These are phyloP conservation scores for Helicostylum pulchrum DNA, from an alignment of 192 early-diverging fungal genomes.

Conservation along the genomic window DNA sequence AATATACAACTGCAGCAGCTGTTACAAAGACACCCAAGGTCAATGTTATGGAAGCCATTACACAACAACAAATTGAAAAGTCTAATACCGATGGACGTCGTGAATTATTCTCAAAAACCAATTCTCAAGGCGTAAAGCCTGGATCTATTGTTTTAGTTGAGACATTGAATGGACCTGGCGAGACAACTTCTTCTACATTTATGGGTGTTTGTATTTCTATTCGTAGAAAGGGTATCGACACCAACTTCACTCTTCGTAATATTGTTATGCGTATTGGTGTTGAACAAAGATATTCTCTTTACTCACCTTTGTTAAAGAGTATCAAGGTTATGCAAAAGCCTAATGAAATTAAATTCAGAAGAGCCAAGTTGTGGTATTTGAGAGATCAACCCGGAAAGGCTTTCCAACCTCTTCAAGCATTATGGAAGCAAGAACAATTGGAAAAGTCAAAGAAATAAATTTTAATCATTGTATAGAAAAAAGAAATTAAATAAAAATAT, in stretches of 20 bases:
- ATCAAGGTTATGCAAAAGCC: slow-evolving; percentile 59
- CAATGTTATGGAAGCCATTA: slow-evolving; percentile 66
- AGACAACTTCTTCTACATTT: slow-evolving; percentile 55
- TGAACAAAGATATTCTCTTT: slow-evolving; percentile 69
- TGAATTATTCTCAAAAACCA: slow-evolving; percentile 59
- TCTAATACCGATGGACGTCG: slow-evolving; percentile 55
- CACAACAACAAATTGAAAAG: slow-evolving; percentile 58
- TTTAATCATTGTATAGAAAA: neutral
- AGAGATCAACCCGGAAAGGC: slow-evolving; percentile 73
- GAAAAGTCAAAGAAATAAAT: slow-evolving; percentile 22
- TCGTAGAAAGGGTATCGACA: slow-evolving; percentile 67
- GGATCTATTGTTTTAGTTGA: slow-evolving; percentile 71
- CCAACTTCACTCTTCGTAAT: slow-evolving; percentile 76
- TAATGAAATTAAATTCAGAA: slow-evolving; percentile 53
- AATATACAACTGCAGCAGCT: slow-evolving; percentile 17
- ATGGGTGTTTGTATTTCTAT: slow-evolving; percentile 73
- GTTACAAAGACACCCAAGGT: slow-evolving; percentile 22
- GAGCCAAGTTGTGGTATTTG: slow-evolving; percentile 77
- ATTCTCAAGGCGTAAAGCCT: slow-evolving; percentile 51
- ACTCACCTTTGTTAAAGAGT: slow-evolving; percentile 73
- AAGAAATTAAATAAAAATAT: neutral
- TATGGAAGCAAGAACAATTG: slow-evolving; percentile 38
- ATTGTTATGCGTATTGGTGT: slow-evolving; percentile 74
- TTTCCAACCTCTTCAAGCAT: slow-evolving; percentile 46
- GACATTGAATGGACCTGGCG: slow-evolving; percentile 53